A percentile compares a stretch with the other conserved stretches of the same genome.
Evolutionary conservation across 306 rosid genomes (phyloP).

Genomic region (Gleditsia sinensis): DNA sequence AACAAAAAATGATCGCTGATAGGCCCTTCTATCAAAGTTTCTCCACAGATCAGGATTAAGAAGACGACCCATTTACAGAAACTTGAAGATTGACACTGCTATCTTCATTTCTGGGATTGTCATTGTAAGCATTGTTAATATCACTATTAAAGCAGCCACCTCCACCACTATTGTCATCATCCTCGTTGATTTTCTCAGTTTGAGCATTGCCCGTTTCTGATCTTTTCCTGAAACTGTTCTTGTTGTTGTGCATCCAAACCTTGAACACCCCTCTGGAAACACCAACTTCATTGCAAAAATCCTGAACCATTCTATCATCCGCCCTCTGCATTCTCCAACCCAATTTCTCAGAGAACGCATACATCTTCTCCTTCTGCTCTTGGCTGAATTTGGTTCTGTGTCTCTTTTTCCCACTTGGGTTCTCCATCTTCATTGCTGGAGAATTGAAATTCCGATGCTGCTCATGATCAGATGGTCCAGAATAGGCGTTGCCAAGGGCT

Average conservation of each 20-base stretch:
- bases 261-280: constrained; percentile 70
- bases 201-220: constrained; percentile 29
- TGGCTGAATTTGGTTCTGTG: constrained; percentile 75
- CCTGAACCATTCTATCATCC: constrained; percentile 57
- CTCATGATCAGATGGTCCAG: constrained; percentile 41
- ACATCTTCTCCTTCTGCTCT: constrained; percentile 92
- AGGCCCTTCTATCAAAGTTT: no score
- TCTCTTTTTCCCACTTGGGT: constrained; percentile 56
- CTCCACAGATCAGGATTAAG: constrained; percentile 35
- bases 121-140: constrained; percentile 31
- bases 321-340: constrained; percentile 83
- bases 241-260: constrained; percentile 97
- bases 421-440: constrained; percentile 12
- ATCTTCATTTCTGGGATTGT: constrained; percentile 36
- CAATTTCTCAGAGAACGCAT: constrained; percentile 59
- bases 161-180: not conserved
- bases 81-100: constrained; percentile 45
- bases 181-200: not conserved
- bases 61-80: constrained; percentile 52
- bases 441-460: constrained; percentile 29
- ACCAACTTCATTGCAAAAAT: constrained; percentile 74
- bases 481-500: constrained; percentile 51
- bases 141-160: constrained; percentile 26
- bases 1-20: constrained; percentile 15
- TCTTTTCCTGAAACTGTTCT: constrained; percentile 60